Evolutionary conservation across 805 yeast species (phyloP).

Genomic region (Zygosaccharomyces rouxii): DNA sequence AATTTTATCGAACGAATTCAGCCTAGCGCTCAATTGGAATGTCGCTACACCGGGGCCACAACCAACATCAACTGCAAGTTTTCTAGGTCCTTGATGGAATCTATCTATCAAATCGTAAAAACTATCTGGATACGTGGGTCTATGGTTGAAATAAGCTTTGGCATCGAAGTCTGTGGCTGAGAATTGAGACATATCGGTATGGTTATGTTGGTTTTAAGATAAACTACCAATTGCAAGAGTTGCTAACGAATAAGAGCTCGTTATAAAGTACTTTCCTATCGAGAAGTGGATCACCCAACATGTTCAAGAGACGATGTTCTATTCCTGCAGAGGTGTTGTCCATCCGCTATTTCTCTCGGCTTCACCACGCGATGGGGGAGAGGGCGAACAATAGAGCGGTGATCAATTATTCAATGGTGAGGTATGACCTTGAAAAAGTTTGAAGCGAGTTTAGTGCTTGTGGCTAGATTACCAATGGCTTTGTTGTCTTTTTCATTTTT

Average conservation of each 20-base stretch:
- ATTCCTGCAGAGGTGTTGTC: no score
- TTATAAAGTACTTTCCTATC: no score
- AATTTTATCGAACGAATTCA: conserved; percentile 40
- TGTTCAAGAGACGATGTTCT: no score
- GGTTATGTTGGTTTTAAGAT: background rate
- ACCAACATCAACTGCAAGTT: conserved; percentile 62
- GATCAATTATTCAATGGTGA: no score
- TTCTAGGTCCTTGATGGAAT: conserved; percentile 40
- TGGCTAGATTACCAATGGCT: no score
- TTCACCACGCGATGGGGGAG: no score
- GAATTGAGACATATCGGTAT: conserved; percentile 54
- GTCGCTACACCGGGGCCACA: conserved; percentile 81
- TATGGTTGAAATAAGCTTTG: conserved; percentile 46
- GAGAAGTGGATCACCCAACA: no score
- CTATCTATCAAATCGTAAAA: conserved; percentile 42
- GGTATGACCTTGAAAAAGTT: no score
- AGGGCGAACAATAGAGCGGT: no score
- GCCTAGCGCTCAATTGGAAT: conserved; percentile 34
- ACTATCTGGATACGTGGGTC: conserved; percentile 63
- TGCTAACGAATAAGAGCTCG: background rate
- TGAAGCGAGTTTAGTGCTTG: no score
- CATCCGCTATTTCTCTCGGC: no score
- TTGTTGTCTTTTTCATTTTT: no score
- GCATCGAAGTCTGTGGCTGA: conserved; percentile 51
- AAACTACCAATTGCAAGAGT: background rate